Base-by-base conservation (phyloP, 768 basidiomycete species). In the Coprinopsis marcescibilis region DNA sequence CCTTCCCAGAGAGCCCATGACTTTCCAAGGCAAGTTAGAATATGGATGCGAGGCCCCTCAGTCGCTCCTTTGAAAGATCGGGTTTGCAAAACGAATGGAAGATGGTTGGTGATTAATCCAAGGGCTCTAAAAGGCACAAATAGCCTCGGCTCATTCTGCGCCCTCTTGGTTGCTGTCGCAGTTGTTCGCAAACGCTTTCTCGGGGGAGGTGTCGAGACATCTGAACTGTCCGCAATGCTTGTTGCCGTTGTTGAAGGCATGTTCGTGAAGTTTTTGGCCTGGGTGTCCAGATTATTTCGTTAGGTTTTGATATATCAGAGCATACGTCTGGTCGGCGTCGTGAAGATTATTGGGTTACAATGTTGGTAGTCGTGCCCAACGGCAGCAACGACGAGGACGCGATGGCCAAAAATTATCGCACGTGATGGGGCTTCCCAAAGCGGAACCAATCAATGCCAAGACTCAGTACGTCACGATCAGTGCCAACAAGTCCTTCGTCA, bases 1-100 rank as follows among this genome's bases (percentile, higher is more conserved):
- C 91, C 94, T 56, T 96, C 92, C 95, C 95, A 98, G 58, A 96
- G 70, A 14, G 92, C 89, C 94, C 94, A 98, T 53, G 88, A 80
- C 48, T 71, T 79, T 4, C 95, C 94, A 6, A 97, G 66, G 57
- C 89, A 93, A 10, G 91, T 94, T 26, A 96, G 65, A 34, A 98
- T 68, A 52, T 91, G 85, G 48, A 94, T 72, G 38, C 80, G 77
- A 1, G 94, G 92, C 2, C 86, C 89, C 15, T 85, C 85, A 1
- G 88, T 78, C 17, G 89, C 80, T 20, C 89, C 89, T 61, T 93
- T 94, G 58, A 83, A 73, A 1, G 87, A 81, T 45, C 90, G 79
- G 1, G 85, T 81, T 70, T 95, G 92, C 48, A 97, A 63, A 13
- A 85, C 80, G 60, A 95, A 90, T 8, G 94, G 92, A 20, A 94